Base-by-base conservation (phyloP, 768 basidiomycete genomes). In the Coprinopsis marcescibilis region DNA sequence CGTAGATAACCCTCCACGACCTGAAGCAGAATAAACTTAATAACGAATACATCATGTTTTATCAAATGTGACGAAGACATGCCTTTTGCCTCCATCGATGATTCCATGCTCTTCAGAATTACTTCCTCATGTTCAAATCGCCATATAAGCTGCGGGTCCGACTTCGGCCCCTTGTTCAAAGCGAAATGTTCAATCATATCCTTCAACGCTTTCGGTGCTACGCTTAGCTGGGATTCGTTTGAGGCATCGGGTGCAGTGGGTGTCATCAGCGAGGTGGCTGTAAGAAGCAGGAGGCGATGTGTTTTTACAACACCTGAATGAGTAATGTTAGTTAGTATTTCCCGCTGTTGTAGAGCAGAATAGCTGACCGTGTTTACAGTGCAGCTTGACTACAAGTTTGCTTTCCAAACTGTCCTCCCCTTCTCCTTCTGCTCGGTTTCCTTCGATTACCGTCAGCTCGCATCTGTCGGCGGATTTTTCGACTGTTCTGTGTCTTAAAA, bases 161-260 rank as follows among this genome's bases (percentile, higher is more conserved):
- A 75, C 55, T 81, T 84, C 10, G 65, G 59, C 3, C 80, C 79
- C 52, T 76, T 80, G 10, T 78, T 67, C 17, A 76, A 64, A 0
- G 85, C 80, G 52, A 92, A 92, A 60, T 89, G 88, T 38, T 91
- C 89, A 17, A 89, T 73, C 60, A 91, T 79, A 55, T 88, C 86
- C 58, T 74, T 81, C 36, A 92, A 65, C 12, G 80, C 77, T 54
- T 76, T 77, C 23, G 89, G 83, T 10, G 85, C 85, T 46, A 92
- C 81, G 5, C 73, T 80, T 11, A 91, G 60, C 19, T 71, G 75
- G 17, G 86, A 87, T 64, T 85, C 79, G 33, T 72, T 71, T 1
- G 64, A 54, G 8, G 70, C 59, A 42, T 83, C 78, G 2, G 81
- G 79, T n/a, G 75, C 63, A n/a, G 73, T 75, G 3, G 89, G 89